Evolutionary conservation across 2,329 filamentous ascomycete species (phyloP).

Genomic region (Malbranchea cinnamomea): DNA sequence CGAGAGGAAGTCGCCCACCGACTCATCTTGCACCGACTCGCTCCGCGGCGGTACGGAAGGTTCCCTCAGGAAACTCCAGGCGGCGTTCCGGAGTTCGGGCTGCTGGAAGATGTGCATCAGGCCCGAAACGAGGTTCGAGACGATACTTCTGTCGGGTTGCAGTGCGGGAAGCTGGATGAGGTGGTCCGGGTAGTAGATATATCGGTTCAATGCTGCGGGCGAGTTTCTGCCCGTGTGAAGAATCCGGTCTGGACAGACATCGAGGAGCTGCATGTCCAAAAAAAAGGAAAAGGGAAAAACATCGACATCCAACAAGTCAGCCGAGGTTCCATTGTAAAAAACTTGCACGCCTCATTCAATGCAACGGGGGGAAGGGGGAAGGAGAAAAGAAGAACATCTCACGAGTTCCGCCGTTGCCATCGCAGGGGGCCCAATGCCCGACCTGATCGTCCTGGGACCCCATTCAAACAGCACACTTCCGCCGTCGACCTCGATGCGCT

Average conservation of each 20-base stretch:
- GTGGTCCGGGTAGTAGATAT: conserved; percentile 77
- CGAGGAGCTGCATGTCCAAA: conserved; percentile 34
- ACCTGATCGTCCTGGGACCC: conserved; percentile 64
- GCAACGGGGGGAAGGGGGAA: conserved; percentile 2
- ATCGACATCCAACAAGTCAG: not conserved
- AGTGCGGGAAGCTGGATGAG: conserved; percentile 48
- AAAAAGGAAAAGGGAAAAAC: conserved; percentile 2
- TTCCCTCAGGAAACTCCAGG: conserved; percentile 20
- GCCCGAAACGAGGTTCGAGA: conserved; percentile 18
- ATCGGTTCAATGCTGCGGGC: conserved; percentile 49
- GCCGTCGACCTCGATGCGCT: conserved; percentile 45
- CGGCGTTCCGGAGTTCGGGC: conserved; percentile 39
- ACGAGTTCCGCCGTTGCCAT: conserved; percentile 58
- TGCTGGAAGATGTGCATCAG: conserved; percentile 31
- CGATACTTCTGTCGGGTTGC: conserved; percentile 12
- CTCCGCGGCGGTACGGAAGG: conserved; percentile 19
- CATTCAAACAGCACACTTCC: conserved; percentile 61
- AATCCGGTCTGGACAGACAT: conserved; percentile 41
- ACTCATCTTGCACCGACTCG: conserved; percentile 43
- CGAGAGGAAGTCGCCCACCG: conserved; percentile 51
- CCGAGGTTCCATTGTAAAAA: too few species aligned
- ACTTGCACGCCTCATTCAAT: conserved; percentile 4
- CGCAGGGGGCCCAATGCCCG: conserved; percentile 40
- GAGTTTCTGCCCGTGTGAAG: conserved; percentile 37
- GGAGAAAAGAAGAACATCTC: conserved; percentile 17